Percentiles rank a stretch among this genome's conserved stretches.
Conservation (phyloP, 768 basidiomycete genomes). For the Coprinopsis marcescibilis region DNA sequence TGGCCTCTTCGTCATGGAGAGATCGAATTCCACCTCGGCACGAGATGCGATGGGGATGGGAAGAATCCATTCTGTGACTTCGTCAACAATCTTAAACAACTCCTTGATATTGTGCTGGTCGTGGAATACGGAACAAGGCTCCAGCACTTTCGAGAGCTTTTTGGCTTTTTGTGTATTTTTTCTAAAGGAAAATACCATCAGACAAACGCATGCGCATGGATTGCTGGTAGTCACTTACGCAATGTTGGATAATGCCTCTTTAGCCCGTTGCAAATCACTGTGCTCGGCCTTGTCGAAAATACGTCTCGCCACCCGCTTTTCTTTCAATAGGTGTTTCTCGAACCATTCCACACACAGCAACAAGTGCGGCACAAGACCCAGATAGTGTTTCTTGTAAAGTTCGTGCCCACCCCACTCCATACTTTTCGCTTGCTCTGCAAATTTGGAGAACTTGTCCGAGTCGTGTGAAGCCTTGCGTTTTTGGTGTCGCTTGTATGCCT, state of each 20-base stretch:
- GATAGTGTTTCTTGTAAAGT: constrained; percentile 4
- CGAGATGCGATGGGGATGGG: not conserved
- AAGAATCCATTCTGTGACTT: not conserved
- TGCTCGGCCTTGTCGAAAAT: not conserved
- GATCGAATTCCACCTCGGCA: constrained; percentile 2
- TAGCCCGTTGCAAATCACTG: not conserved
- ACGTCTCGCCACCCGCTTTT: not conserved
- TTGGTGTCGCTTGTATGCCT: no score
- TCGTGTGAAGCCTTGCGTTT: no score
- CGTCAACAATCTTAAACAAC: not conserved
- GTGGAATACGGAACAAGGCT: constrained; percentile 5
- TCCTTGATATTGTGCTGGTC: not conserved
- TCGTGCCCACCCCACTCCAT: not conserved
- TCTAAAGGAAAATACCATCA: not conserved
- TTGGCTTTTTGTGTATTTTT: not conserved
- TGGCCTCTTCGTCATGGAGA: not conserved
- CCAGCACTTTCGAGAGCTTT: not conserved
- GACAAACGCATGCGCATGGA: not conserved
- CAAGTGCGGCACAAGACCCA: constrained; percentile 6
- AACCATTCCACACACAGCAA: constrained; percentile 2
- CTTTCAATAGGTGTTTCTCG: not conserved
- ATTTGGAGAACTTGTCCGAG: no score
- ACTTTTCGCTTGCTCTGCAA: not conserved
- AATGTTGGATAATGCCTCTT: not conserved
- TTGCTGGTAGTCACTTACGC: not conserved